phyloP scores from a whole-genome alignment of 176 grass and related monocot genomes.

The Tuctoria greenei region DNA sequence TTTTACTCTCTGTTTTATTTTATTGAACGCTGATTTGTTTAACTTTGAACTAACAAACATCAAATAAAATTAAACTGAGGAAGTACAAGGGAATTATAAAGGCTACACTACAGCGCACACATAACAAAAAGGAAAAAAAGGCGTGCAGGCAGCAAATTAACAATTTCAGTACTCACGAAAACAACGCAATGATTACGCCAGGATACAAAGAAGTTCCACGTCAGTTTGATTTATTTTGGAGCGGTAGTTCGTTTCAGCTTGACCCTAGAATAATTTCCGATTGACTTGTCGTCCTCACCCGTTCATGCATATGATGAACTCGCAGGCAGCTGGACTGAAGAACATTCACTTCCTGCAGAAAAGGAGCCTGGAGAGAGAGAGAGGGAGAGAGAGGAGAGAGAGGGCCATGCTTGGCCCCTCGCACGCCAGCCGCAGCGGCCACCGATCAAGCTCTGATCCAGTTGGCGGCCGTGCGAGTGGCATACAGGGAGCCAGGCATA shows the following conservation, averaged over 20 bases:
- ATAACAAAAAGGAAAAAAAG: not conserved
- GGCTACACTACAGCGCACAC: not conserved
- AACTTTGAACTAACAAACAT: too few species aligned
- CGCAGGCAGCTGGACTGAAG: not conserved
- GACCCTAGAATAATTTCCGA: not conserved
- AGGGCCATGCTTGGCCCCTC: conserved; percentile 67
- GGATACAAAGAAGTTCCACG: not conserved
- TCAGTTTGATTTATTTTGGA: not conserved
- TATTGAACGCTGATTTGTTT: too few species aligned
- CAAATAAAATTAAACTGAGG: too few species aligned
- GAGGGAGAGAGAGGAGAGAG: conserved; percentile 38
- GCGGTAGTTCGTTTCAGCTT: not conserved
- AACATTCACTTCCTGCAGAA: not conserved
- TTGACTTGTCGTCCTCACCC: not conserved
- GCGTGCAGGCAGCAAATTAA: not conserved
- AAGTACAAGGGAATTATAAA: too few species aligned
- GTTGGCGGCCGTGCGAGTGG: conserved; percentile 48
- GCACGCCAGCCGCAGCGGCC: conserved; percentile 62
- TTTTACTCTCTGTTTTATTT: too few species aligned
- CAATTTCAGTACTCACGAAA: not conserved
- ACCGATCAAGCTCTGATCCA: conserved; percentile 20
- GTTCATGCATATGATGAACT: not conserved
- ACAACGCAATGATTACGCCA: not conserved
- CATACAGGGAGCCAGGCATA: conserved; percentile 83
- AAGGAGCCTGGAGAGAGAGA: not conserved